A percentile compares a stretch with the other conserved stretches of the same genome.
These are phyloP conservation scores for Cichorium intybus DNA, from an alignment of 140 eudicot genomes.

Conservation along the genomic window DNA sequence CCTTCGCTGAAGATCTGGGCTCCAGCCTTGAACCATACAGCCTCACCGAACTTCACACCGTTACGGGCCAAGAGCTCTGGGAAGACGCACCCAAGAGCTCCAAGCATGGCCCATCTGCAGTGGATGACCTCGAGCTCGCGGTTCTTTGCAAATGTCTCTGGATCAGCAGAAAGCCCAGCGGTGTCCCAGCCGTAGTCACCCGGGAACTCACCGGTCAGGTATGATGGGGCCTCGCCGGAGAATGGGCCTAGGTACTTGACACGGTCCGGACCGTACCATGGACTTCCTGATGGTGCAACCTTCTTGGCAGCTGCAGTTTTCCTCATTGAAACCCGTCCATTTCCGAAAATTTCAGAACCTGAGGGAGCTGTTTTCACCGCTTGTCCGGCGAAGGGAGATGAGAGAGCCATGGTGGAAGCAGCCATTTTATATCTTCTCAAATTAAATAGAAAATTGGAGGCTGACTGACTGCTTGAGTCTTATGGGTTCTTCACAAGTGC, in stretches of 20 bases:
- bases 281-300: not conserved
- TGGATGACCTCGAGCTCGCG: constrained; percentile 51
- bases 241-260: not conserved
- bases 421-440: constrained; percentile 24
- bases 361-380: not conserved
- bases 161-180: constrained; percentile 69
- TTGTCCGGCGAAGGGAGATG: not conserved
- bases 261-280: not conserved
- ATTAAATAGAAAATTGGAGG: not conserved
- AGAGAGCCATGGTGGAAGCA: not conserved
- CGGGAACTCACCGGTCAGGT: constrained; percentile 53
- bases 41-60: constrained; percentile 80
- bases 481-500: not conserved
- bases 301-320: not conserved
- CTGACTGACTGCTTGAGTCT: not conserved
- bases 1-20: constrained; percentile 81
- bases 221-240: not conserved
- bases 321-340: not conserved
- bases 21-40: constrained; percentile 84
- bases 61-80: constrained; percentile 82
- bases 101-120: constrained; percentile 53
- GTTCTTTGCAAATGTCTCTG: constrained; percentile 45
- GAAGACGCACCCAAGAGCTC: constrained; percentile 64
- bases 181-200: constrained; percentile 80
- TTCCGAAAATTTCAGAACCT: not conserved